Evolutionary conservation across 257 asterid species (phyloP), one percentile per base, ranked within the genome.

Genomic region (Paraleonurus japonicus): DNA sequence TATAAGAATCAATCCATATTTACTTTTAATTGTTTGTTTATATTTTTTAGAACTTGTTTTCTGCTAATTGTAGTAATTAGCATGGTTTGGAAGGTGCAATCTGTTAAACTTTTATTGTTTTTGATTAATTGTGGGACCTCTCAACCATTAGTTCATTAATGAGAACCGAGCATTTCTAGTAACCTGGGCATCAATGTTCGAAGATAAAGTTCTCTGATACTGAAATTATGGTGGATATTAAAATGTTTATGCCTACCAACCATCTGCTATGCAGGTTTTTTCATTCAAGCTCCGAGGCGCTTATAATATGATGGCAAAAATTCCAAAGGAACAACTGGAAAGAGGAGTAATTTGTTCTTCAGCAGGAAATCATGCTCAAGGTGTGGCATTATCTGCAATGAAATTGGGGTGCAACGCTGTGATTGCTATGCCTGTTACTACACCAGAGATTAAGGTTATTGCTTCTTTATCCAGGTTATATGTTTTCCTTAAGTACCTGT

Each of bases 331-430:
- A 72, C 93, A 81, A 80, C 72, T 86, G 32, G 70, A 87, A 69
- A 82, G 75, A 75, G 97, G 97, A 26, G 97, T 91, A 20, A 84
- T 91, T 24, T 92, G 97, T 79, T 92, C 97, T 43, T 92, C 97
- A 5, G 97, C 97, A 15, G 97, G 97, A 74, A 92, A 92, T 73
- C 97, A 92, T 48, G 97, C 97, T 22, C 97, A 92, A 78, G 97
- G 97, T 45, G 96, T 89, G 68, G 97, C 97, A 11, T 78, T 92
- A 61, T 80, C 97, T 19, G 96, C 97, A 28, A 81, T 84, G 79
- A 85, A 41, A 76, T 82, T 90, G 73, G 88, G 86, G 7, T 90
- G 97, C 72, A 73, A 70, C 58, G 96, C 97, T 23, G 88, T 91
- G 73, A 91, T 91, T 78, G 97, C 39, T 41, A 91, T 89, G 97